Evolutionary conservation across 2,329 filamentous ascomycete species (phyloP).

Genomic region (Penicillium sp.): DNA sequence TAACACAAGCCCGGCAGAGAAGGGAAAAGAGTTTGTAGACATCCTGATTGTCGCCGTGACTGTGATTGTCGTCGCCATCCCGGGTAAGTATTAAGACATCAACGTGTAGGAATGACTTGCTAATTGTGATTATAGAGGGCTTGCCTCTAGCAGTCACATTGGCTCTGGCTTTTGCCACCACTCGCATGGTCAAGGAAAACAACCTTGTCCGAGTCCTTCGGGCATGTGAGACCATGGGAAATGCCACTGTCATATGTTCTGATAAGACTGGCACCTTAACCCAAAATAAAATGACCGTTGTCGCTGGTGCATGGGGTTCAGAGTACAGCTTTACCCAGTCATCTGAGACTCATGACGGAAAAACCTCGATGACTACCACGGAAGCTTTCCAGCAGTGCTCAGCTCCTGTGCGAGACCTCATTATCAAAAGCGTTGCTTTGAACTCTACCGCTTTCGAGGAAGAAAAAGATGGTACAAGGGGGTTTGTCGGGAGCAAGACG

Average conservation of each 20-base stretch:
- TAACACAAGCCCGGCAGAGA: slow-evolving; percentile 61
- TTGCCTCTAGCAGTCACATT: slow-evolving; percentile 76
- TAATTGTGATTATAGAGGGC: slow-evolving; percentile 55
- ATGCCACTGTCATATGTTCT: slow-evolving; percentile 76
- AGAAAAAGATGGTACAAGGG: slow-evolving; percentile 65
- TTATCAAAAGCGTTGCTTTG: slow-evolving; percentile 46
- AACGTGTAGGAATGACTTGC: neutral
- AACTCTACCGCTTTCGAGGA: slow-evolving; percentile 75
- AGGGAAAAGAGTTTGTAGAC: slow-evolving; percentile 75
- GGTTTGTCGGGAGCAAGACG: slow-evolving; percentile 76
- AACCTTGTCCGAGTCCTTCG: slow-evolving; percentile 75
- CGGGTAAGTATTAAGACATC: slow-evolving; percentile 39
- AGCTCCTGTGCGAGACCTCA: slow-evolving; percentile 34
- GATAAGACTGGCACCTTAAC: slow-evolving; percentile 77
- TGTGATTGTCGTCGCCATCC: slow-evolving; percentile 77
- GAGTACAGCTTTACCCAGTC: slow-evolving; percentile 57
- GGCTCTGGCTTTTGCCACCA: slow-evolving; percentile 74
- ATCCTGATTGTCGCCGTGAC: slow-evolving; percentile 79
- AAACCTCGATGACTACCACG: slow-evolving; percentile 22
- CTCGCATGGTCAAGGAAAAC: slow-evolving; percentile 74
- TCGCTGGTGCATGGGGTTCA: slow-evolving; percentile 68
- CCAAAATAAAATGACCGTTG: slow-evolving; percentile 75
- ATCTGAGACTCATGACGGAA: slow-evolving; percentile 19
- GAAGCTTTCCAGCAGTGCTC: slow-evolving; percentile 37
- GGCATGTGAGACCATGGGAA: slow-evolving; percentile 80